These are phyloP conservation scores for Macrolepiota albuminosa DNA, from an alignment of 768 basidiomycete species.

Conservation along the genomic window DNA sequence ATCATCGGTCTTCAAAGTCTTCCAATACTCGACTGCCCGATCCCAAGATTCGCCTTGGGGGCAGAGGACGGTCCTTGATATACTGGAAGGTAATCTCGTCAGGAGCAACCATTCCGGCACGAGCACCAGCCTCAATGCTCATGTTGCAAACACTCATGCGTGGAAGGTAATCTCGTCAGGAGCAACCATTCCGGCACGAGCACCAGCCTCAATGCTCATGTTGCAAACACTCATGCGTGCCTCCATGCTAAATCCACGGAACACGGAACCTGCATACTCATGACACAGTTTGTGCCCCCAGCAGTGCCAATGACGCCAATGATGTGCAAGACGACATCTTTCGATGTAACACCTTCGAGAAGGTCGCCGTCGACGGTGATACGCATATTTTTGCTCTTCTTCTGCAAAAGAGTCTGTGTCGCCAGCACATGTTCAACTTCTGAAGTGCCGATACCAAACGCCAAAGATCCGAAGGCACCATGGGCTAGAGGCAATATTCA, in stretches of 20 bases:
- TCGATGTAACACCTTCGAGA: slow-evolving; percentile 77
- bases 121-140: slow-evolving; percentile 92
- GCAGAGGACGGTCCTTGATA: slow-evolving; percentile 71
- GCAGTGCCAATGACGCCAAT: slow-evolving; percentile 93
- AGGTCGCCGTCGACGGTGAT: slow-evolving; percentile 84
- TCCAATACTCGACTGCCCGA: slow-evolving; percentile 81
- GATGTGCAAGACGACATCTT: slow-evolving; percentile 88
- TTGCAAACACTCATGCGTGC: slow-evolving; percentile 90
- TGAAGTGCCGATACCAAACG: slow-evolving; percentile 91
- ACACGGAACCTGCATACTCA: slow-evolving; percentile 91
- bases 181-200: slow-evolving; percentile 89
- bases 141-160: slow-evolving; percentile 95
- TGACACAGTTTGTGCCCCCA: slow-evolving; percentile 86
- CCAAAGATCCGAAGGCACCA: slow-evolving; percentile 89
- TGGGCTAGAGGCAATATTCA: slow-evolving; percentile 47
- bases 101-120: slow-evolving; percentile 90
- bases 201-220: slow-evolving; percentile 94
- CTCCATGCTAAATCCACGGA: slow-evolving; percentile 84
- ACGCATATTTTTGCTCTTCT: slow-evolving; percentile 89
- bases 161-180: slow-evolving; percentile 85
- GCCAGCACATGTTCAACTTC: slow-evolving; percentile 94
- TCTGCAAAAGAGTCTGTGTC: slow-evolving; percentile 84
- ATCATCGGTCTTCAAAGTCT: slow-evolving; percentile 70
- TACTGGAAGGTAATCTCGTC: slow-evolving; percentile 86
- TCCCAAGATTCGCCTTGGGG: slow-evolving; percentile 86